These are phyloP conservation scores for Solanum verrucosum DNA, from an alignment of 257 asterid species.

Conservation along the genomic window DNA sequence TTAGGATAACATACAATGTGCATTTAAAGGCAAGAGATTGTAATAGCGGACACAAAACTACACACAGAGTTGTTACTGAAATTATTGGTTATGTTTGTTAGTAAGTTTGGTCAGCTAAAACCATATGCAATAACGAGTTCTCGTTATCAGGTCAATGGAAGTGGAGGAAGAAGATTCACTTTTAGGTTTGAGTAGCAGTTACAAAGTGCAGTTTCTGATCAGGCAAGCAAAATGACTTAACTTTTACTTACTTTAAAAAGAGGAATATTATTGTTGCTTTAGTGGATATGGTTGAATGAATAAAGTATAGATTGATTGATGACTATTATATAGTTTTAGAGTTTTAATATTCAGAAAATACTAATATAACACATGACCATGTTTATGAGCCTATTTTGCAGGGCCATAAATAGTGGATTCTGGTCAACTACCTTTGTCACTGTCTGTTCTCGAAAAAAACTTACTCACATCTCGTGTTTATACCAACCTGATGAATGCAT, in stretches of 20 bases:
- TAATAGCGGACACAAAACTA: background rate
- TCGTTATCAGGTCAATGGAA: background rate
- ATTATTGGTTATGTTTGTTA: background rate
- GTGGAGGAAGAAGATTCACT: background rate
- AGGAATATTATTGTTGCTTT: background rate
- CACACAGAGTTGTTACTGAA: constrained; percentile 2
- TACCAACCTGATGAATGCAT: fast-evolving
- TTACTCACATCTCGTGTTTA: background rate
- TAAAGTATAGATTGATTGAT: background rate
- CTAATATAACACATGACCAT: background rate
- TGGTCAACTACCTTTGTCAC: background rate
- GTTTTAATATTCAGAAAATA: background rate
- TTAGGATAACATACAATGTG: background rate
- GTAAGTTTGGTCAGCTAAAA: constrained; percentile 31
- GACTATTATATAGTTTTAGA: background rate
- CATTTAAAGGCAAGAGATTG: constrained; percentile 13
- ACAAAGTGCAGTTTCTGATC: background rate
- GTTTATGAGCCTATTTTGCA: background rate
- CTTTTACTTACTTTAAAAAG: background rate
- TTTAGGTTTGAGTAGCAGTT: constrained; percentile 1
- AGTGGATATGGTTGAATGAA: constrained; percentile 32
- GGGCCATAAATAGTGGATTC: background rate
- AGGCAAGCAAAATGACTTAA: background rate
- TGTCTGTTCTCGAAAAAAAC: background rate
- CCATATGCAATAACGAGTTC: constrained; percentile 5